Base-by-base conservation (phyloP, 257 asterid species). In the Scutellaria minor region DNA sequence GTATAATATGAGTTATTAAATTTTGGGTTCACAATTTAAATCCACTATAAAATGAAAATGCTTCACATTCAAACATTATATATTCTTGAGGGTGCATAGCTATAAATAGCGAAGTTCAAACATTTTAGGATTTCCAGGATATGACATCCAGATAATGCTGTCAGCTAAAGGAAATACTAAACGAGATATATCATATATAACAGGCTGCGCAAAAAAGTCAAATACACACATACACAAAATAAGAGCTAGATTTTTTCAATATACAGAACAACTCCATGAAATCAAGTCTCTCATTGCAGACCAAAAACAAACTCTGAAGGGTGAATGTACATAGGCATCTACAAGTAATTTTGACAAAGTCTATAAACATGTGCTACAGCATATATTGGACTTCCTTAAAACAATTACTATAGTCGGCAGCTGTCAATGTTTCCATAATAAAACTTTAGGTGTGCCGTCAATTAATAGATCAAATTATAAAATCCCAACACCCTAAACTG, bases 261-360 rank as follows among this genome's bases (percentile, higher is more conserved):
- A 52, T 24, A 52, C 48, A 51, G 44, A 65, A 65, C 14, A 53
- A 24, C 42, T 37, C 37, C 45, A n/a, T 66, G 64, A 42, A 46
- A 48, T 31, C 18, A 14, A 40, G 64, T 4, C 70, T 37, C 68
- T 45, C 12, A 47, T 53, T 46, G 79, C 52, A 40, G 46, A 75
- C 50, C 20, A 58, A 55, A 44, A 44, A 65, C 48, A n/a, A 59
- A 63, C 50, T 72, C 60, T 11, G 48, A 73, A 7, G 48, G 40
- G 41, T 3, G 42, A 22, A 62, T 46, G 27, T 14, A 56, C 56
- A 55, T 20, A 27, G 13, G 50, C 64, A 27, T 68, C 62, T 68
- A 57, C 58, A 48, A 59, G 42, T 59, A 58, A 44, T 58, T 56
- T n/a, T 58, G 68, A 48, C 68, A 75, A 67, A 11, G 31, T 40